Evolutionary conservation across 352 stramenopile genomes (phyloP).

Genomic region (Phytopythium montanum): DNA sequence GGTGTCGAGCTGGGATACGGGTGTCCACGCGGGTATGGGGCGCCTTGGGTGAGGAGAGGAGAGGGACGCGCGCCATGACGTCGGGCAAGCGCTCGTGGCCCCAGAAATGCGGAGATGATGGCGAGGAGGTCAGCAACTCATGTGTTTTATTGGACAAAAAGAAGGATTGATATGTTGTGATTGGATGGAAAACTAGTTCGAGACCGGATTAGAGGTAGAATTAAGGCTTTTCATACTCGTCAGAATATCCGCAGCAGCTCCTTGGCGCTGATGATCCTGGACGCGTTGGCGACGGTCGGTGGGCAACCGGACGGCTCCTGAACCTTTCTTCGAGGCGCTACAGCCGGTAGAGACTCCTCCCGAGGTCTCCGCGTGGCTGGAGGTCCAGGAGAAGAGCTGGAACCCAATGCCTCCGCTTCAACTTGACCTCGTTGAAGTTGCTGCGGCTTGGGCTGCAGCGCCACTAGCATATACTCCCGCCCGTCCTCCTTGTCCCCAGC

Average conservation of each 20-base stretch:
- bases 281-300: constrained; percentile 34
- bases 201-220: constrained; percentile 5
- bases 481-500: not conserved
- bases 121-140: not conserved
- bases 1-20: constrained; percentile 19
- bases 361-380: constrained; percentile 4
- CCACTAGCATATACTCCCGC: constrained; percentile 7
- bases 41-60: not conserved
- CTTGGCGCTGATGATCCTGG: constrained; percentile 38
- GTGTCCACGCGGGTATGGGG: not conserved
- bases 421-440: constrained; percentile 2
- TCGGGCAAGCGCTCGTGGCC: not conserved
- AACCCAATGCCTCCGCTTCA: constrained; percentile 5
- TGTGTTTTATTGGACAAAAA: constrained; percentile 20
- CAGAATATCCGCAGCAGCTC: constrained; percentile 28
- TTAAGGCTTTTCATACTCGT: constrained; percentile 4
- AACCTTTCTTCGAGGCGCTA: not conserved
- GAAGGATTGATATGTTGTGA: constrained; percentile 1
- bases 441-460: constrained; percentile 9
- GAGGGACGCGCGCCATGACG: constrained; percentile 3
- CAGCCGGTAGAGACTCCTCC: constrained; percentile 11
- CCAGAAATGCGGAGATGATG: not conserved
- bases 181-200: constrained; percentile 9
- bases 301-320: constrained; percentile 6
- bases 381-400: constrained; percentile 1